Percentiles rank a stretch among this genome's conserved stretches.
These are phyloP conservation scores for Apiospora rasikravindrae DNA, from an alignment of 2,329 filamentous ascomycete species.

Conservation along the genomic window DNA sequence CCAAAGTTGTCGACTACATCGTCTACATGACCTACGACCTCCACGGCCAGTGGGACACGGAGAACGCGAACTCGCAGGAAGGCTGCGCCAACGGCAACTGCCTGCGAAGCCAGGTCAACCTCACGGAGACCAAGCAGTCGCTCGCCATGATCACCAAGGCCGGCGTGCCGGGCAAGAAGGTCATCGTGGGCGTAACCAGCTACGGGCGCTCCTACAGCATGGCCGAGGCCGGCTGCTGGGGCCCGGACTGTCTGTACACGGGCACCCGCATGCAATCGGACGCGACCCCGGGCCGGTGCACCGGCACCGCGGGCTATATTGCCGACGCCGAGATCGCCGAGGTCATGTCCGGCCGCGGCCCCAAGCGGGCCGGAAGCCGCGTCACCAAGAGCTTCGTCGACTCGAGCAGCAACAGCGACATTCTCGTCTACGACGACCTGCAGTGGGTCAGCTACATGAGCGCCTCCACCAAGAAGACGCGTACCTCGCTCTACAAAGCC, in stretches of 20 bases:
- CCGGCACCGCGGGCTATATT: constrained; percentile 44
- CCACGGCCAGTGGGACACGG: constrained; percentile 37
- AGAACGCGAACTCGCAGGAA: constrained; percentile 33
- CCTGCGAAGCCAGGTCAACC: constrained; percentile 42
- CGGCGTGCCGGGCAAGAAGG: constrained; percentile 39
- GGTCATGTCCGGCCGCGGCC: constrained; percentile 30
- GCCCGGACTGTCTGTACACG: constrained; percentile 39
- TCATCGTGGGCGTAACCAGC: constrained; percentile 41
- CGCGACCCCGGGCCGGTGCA: constrained; percentile 42
- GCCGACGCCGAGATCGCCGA: constrained; percentile 44
- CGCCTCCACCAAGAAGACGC: constrained; percentile 22
- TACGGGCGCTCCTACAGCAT: constrained; percentile 45
- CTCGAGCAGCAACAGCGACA: constrained; percentile 26
- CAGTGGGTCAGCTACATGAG: constrained; percentile 29
- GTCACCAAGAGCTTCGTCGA: constrained; percentile 25
- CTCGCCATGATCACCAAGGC: constrained; percentile 37
- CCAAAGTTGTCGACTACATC: constrained; percentile 31
- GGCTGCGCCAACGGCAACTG: constrained; percentile 41
- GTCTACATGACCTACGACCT: constrained; percentile 34
- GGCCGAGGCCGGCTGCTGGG: constrained; percentile 36
- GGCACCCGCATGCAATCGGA: constrained; percentile 34
- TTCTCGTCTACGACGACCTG: constrained; percentile 30
- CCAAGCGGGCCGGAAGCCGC: background rate
- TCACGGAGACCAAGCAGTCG: constrained; percentile 34
- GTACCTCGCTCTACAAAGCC: constrained; percentile 23